Evolutionary conservation across 306 rosid species (phyloP), one percentile per base, ranked within the genome.

Genomic region (Gastrolobium bilobum): DNA sequence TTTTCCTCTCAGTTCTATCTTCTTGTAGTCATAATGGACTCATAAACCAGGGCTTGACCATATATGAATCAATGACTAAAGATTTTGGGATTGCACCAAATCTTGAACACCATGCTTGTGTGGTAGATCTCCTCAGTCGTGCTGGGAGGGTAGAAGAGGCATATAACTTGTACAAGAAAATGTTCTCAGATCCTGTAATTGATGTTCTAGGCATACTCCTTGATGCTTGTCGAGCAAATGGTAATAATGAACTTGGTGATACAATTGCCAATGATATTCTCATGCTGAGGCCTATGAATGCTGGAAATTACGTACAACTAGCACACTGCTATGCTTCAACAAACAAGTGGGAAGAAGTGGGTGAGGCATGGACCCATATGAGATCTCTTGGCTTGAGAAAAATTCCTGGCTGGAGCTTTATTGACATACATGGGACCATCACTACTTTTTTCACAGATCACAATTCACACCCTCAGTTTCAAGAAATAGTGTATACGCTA

Each of bases 11-110:
- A 2, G 80, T 92, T 81, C 89, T 92, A 70, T 86, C 93, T 6
- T 89, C 95, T 62, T 92, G 97, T 66, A 90, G 95, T 80, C 97
- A 92, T 69, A 92, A 78, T 79, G 95, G 95, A 65, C 90, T 92
- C 75, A 54, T 90, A 5, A 74, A 84, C 33, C 87, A 85, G 47
- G 95, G 97, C 66, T 74, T 90, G 86, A 84, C 84, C 73, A 76
- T 90, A 79, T 92, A 87, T 57, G 84, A 83, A 75, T 86, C 95
- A 10, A 88, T 92, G 97, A 56, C 80, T 5, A 80, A 64, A 71
- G 88, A 88, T 79, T 92, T 92, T 15, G 86, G 95, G 57, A 68
- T 89, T 59, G 87, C 72, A 31, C 93, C 93, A 56, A 87, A 79
- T 82, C 89, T 84, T 30, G 90, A 88, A 81, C 95, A 90, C 71